These are phyloP conservation scores for Aspergillus piperis DNA, from an alignment of 2,329 filamentous ascomycete genomes.

Conservation along the genomic window DNA sequence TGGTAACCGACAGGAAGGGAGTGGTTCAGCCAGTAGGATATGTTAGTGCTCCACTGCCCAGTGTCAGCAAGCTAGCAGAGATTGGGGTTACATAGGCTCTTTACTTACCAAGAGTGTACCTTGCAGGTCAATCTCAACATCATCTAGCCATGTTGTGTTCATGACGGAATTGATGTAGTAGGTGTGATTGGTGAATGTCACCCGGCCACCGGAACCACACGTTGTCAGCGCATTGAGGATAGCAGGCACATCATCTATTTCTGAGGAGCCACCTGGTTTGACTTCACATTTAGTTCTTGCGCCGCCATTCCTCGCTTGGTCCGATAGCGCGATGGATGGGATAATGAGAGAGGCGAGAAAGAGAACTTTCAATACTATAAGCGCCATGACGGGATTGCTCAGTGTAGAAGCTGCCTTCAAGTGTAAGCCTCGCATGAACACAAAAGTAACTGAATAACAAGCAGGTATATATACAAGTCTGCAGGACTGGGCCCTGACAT, in stretches of 20 bases:
- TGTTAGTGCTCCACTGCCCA: slow-evolving; percentile 37
- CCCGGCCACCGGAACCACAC: slow-evolving; percentile 52
- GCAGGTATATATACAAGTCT: too few relatives aligned
- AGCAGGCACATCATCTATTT: slow-evolving; percentile 53
- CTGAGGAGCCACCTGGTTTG: slow-evolving; percentile 19
- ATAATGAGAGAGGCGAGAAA: not conserved
- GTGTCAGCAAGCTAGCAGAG: not conserved
- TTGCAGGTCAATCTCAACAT: slow-evolving; percentile 52
- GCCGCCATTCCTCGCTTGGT: not conserved
- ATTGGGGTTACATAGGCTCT: not conserved
- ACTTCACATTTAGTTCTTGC: slow-evolving; percentile 11
- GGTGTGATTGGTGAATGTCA: slow-evolving; percentile 53
- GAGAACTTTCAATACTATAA: not conserved
- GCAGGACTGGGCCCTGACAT: not conserved
- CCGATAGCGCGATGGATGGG: not conserved
- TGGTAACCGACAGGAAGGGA: slow-evolving; percentile 53
- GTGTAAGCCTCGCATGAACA: too few relatives aligned
- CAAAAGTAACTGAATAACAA: too few relatives aligned
- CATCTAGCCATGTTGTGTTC: slow-evolving; percentile 50
- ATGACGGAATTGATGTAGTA: slow-evolving; percentile 54
- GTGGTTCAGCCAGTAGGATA: slow-evolving; percentile 53
- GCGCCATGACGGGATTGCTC: not conserved
- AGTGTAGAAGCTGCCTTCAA: not conserved
- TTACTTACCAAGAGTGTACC: slow-evolving; percentile 50
- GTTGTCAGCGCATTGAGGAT: slow-evolving; percentile 53